phyloP scores from a whole-genome alignment of 257 asterid species.

The Fraxinus excelsior region DNA sequence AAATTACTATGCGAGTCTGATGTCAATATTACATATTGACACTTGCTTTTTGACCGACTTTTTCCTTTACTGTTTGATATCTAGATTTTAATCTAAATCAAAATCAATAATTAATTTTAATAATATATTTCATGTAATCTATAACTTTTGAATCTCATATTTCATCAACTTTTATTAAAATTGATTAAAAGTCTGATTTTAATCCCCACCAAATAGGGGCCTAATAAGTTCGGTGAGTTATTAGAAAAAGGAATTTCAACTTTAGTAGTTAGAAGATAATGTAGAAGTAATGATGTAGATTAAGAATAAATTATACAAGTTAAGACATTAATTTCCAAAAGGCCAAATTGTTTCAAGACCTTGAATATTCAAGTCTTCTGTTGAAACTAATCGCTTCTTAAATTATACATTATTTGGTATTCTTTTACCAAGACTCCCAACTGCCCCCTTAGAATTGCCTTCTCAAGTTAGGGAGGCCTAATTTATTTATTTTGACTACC shows the following conservation, averaged over 20 bases:
- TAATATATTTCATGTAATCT: too few species aligned
- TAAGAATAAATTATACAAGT: background rate
- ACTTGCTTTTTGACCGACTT: too few species aligned
- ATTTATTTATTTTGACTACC: background rate
- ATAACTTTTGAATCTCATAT: too few species aligned
- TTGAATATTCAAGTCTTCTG: background rate
- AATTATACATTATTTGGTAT: background rate
- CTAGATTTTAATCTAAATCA: too few species aligned
- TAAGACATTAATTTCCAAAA: background rate
- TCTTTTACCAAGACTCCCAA: background rate
- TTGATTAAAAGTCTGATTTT: too few species aligned
- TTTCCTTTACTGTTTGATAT: too few species aligned
- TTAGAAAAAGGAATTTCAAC: background rate
- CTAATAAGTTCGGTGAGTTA: background rate
- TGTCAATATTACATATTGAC: too few species aligned
- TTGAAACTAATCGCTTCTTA: background rate
- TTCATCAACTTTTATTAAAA: too few species aligned
- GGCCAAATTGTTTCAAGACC: background rate
- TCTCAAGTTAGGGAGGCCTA: background rate
- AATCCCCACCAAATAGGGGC: too few species aligned
- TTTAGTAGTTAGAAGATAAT: background rate
- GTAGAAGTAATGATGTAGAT: background rate
- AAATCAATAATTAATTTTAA: too few species aligned
- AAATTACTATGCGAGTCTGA: too few species aligned
- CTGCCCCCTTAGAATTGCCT: background rate